Evolutionary conservation across 108 stramenopile genomes (phyloP).

Genomic region (Discostella pseudostelligera): DNA sequence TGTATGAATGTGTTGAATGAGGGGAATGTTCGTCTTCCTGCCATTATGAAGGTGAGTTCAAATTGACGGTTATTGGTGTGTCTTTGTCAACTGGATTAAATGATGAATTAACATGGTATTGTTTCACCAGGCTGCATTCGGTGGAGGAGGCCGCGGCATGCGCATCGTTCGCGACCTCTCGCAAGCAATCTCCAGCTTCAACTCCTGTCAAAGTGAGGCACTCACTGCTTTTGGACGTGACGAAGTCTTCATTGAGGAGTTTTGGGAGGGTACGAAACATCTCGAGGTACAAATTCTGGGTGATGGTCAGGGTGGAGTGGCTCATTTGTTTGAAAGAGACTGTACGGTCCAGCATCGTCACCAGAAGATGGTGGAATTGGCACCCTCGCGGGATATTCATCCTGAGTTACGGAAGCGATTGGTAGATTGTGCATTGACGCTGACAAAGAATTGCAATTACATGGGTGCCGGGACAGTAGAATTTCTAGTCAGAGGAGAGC

Average conservation of each 20-base stretch:
- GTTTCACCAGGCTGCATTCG: slow-evolving; percentile 84
- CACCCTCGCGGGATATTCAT: slow-evolving; percentile 61
- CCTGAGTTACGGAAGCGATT: slow-evolving; percentile 52
- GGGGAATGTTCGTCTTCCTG: slow-evolving; percentile 31
- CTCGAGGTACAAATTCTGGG: slow-evolving; percentile 95
- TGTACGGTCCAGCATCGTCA: slow-evolving; percentile 97
- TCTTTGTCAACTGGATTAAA: no score
- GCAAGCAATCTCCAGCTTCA: slow-evolving; percentile 60
- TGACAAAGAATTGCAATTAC: slow-evolving; percentile 74
- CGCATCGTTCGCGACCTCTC: slow-evolving; percentile 73
- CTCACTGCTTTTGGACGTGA: slow-evolving; percentile 77
- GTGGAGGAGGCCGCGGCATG: slow-evolving; percentile 97
- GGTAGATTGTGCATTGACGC: slow-evolving; percentile 72
- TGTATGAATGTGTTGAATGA: slow-evolving; percentile 33
- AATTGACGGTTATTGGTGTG: no score
- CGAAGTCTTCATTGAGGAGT: slow-evolving; percentile 85
- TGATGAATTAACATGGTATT: no score
- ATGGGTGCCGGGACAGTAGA: slow-evolving; percentile 89
- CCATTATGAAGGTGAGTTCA: slow-evolving; percentile 42
- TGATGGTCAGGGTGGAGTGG: slow-evolving; percentile 60
- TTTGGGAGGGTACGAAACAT: slow-evolving; percentile 86
- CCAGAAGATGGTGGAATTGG: slow-evolving; percentile 97
- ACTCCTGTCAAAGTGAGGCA: slow-evolving; percentile 75
- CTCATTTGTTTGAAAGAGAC: slow-evolving; percentile 94
- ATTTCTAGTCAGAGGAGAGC: slow-evolving; percentile 74